Base-by-base conservation (phyloP, 176 grass and related monocot species). In the Cymbopogon citratus region DNA sequence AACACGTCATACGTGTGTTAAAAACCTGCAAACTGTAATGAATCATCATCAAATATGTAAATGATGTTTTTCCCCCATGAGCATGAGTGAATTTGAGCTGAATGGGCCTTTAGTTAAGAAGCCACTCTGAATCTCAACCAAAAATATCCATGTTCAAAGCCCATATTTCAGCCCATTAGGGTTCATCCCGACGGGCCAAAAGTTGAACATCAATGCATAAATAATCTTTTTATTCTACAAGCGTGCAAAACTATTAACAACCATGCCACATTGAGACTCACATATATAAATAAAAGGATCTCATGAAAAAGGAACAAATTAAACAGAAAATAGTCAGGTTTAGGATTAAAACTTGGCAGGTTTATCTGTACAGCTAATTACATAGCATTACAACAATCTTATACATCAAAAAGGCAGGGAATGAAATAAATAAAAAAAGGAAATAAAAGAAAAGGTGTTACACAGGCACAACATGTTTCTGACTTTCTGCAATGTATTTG, bases 401-500 rank as follows among this genome's bases (percentile, higher is more conserved):
- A 65, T 2, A 65, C 25, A 35, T 9, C 84, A 57, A 65, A 73
- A 31, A 19, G 2, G 48, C 24, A 4, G 62, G 12, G 12, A 29
- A 38, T 12, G 41, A 40, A 44, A 38, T 19, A 4, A 40, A 63
- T 33, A 39, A 12, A 25, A 79, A 41, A 34, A 2, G 26, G 35
- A 61, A 33, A 81, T 7, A 25, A 24, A 61, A 61, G 14, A 48
- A 23, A 33, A 80, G 61, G 67, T 45, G 13, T 76, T 81, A 71
- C 7, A 33, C 31, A 33, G 35, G 76, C 16, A 69, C 51, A 75
- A 26, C 40, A 85, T 65, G 19, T 75, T 69, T 29, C 33, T 71
- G 64, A n/a, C 31, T 70, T 34, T 34, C 35, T 36, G 64, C 87
- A 63, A 76, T 52, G 63, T 75, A 68, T 24, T 75, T 23, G 68